Percentiles rank a stretch among this genome's conserved stretches.
These are phyloP conservation scores for Ganoderma lingzhi DNA, from an alignment of 1,284 basidiomycete genomes.

Conservation along the genomic window DNA sequence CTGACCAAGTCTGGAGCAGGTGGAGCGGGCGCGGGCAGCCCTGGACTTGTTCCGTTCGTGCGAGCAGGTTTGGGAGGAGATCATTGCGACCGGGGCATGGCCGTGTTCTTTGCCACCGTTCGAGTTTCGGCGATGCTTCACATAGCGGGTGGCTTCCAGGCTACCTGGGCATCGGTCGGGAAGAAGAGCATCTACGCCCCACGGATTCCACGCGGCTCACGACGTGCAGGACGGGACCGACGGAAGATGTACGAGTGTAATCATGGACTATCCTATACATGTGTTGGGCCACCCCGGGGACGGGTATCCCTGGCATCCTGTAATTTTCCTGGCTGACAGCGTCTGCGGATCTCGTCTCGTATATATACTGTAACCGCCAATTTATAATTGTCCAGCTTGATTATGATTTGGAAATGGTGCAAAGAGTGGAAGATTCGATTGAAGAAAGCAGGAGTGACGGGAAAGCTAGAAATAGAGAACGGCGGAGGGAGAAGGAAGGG, in stretches of 20 bases:
- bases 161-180: background rate
- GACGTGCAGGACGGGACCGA: slow-evolving; percentile 12
- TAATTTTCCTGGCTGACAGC: slow-evolving; percentile 12
- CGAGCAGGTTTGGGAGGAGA: slow-evolving; percentile 58
- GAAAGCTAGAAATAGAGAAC: slow-evolving; percentile 25
- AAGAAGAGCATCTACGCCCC: background rate
- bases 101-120: slow-evolving; percentile 55
- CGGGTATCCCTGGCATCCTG: slow-evolving; percentile 20
- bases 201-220: background rate
- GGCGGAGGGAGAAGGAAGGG: background rate
- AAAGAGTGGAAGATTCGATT: background rate
- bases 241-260: slow-evolving; percentile 18
- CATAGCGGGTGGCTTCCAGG: slow-evolving; percentile 29
- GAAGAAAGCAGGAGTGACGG: slow-evolving; percentile 2
- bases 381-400: slow-evolving; percentile 13
- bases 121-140: slow-evolving; percentile 43
- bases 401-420: background rate
- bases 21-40: slow-evolving; percentile 59
- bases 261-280: slow-evolving; percentile 10
- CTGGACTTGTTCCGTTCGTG: slow-evolving; percentile 65
- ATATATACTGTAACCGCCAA: slow-evolving; percentile 8
- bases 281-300: slow-evolving; percentile 7
- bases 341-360: background rate
- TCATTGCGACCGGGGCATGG: slow-evolving; percentile 57
- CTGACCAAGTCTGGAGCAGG: slow-evolving; percentile 44